Evolutionary conservation across 2,329 filamentous ascomycete genomes (phyloP), one percentile per base, ranked within the genome.

Genomic region (Hypomyces perniciosus): DNA sequence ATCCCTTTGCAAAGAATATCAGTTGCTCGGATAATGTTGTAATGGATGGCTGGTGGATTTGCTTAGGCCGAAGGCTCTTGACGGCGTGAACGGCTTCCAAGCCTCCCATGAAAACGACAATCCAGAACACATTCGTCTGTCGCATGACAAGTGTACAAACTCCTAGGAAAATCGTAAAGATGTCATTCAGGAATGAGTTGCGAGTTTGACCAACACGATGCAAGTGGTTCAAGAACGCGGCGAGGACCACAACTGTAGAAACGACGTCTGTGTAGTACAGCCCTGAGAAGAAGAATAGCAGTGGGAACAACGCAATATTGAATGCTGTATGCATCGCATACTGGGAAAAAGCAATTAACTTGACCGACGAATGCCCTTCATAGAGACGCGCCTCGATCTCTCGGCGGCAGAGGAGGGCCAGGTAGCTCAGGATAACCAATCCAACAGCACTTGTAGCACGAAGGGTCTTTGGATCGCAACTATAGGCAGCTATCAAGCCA

Each of bases 121-220:
- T 84, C 93, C 93, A 99, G 65, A 99, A 96, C 50, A 97, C 86
- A 61, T 99, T 99, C 0, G 93, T 99, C 68, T 99, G 93, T 27
- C 93, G 79, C 74, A 96, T 93, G 2, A 79, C 71, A 20, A 99
- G 74, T 1, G 89, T 77, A 1, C 80, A 55, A 0, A 89, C 56
- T 0, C 90, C 90, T 5, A 85, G 65, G 0, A 75, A 1, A 0
- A 88, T 54, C 0, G 73, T 72, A 8, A 59, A 54, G 0, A 83
- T 1, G 44, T 75, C 73, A 40, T 66, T 77, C 6, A 60, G 4
- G 5, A 72, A 12, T 0, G 69, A 68, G 5, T 63, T 68, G 6
- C 43, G 46, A 8, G 61, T 55, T 31, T 56, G 52, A 13, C 66
- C 68, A 2, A 78, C 56, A 12, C 80, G 74, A 27, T 62, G 54